Evolutionary conservation across 2,329 filamentous ascomycete genomes (phyloP).

Genomic region (Apiospora sp.): DNA sequence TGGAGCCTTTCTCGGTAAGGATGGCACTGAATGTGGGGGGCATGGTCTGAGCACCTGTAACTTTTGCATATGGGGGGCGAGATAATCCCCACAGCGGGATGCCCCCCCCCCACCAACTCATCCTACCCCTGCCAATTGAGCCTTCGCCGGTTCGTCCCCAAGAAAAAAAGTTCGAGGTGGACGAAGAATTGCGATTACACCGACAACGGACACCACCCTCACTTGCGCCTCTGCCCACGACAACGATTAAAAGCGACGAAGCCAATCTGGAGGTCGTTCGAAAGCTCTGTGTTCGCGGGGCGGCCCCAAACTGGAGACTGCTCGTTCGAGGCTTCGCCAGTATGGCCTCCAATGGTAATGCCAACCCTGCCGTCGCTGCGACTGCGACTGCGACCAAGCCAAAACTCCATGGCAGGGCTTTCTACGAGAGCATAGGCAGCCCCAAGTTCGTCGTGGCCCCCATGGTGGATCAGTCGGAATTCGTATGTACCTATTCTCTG

Average conservation of each 20-base stretch:
- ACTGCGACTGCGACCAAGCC: constrained; percentile 34
- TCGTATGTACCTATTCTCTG: constrained; percentile 66
- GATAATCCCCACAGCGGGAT: neutral
- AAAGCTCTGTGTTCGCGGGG: constrained; percentile 23
- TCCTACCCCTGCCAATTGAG: neutral
- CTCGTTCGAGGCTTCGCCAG: constrained; percentile 26
- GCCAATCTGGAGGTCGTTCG: constrained; percentile 24
- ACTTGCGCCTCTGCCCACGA: neutral
- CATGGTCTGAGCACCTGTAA: neutral
- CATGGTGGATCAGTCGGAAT: constrained; percentile 99
- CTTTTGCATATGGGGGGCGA: neutral
- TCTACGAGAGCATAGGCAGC: constrained; percentile 93
- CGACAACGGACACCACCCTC: neutral
- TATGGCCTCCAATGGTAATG: constrained; percentile 31
- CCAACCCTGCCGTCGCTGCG: constrained; percentile 37
- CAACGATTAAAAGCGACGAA: neutral
- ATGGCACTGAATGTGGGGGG: too few species aligned
- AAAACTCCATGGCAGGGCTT: constrained; percentile 84
- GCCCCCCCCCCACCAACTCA: neutral
- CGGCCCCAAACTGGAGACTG: constrained; percentile 26
- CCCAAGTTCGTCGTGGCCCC: constrained; percentile 91
- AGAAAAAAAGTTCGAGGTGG: neutral
- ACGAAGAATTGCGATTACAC: neutral
- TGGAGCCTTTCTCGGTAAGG: too few species aligned
- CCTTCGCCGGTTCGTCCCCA: neutral